Conservation (phyloP, 148 eudicot genomes). For the Arbutus unedo region DNA sequence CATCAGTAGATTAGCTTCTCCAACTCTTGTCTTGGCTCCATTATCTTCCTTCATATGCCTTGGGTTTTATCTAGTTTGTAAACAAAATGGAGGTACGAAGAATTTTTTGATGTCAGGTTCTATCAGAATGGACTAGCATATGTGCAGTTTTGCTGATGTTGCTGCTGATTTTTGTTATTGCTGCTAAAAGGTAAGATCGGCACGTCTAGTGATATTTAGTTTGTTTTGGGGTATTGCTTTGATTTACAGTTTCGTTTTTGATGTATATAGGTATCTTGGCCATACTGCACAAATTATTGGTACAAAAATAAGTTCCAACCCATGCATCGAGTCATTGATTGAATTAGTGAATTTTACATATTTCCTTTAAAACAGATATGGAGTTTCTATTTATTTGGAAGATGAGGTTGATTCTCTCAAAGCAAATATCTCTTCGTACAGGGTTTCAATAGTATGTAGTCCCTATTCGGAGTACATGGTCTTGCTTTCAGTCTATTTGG, state of each 20-base stretch:
- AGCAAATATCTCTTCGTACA: constrained; percentile 59
- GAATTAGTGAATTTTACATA: background rate
- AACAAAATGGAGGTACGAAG: background rate
- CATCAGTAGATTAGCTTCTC: constrained; percentile 1
- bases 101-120: constrained; percentile 46
- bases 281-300: background rate
- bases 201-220: constrained; percentile 10
- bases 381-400: constrained; percentile 32
- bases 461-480: background rate
- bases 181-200: constrained; percentile 43
- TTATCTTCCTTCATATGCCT: background rate
- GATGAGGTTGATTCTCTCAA: constrained; percentile 37
- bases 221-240: background rate
- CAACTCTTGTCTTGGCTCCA: background rate
- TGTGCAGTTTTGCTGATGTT: constrained; percentile 34
- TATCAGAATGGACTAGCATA: constrained; percentile 59
- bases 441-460: constrained; percentile 61
- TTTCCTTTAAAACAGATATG: constrained; percentile 32
- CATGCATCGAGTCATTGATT: background rate
- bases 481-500: constrained; percentile 9
- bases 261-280: background rate
- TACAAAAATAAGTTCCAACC: background rate
- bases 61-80: background rate
- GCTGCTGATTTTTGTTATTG: constrained; percentile 40
- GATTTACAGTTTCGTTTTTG: background rate